phyloP scores from a whole-genome alignment of 2,329 filamentous ascomycete species.

The Teratosphaeria zuluensis region DNA sequence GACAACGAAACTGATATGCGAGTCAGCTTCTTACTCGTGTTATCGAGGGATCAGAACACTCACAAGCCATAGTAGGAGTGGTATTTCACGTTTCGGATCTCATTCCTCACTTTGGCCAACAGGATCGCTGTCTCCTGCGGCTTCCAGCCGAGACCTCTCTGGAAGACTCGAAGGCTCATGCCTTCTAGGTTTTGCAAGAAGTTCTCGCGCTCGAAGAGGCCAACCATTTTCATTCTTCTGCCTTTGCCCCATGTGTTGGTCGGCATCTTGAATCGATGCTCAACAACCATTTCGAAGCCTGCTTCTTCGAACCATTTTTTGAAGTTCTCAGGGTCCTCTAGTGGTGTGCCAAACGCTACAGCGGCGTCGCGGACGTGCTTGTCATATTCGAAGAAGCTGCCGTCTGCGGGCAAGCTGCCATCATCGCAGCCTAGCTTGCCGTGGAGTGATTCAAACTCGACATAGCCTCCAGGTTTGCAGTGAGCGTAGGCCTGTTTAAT shows the following conservation, averaged over 20 bases:
- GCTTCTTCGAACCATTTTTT: slow-evolving; percentile 13
- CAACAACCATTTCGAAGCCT: slow-evolving; percentile 39
- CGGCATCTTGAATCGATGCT: slow-evolving; percentile 33
- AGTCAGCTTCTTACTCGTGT: background rate
- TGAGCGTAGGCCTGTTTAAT: slow-evolving; percentile 8
- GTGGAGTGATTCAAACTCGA: slow-evolving; percentile 7
- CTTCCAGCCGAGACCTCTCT: background rate
- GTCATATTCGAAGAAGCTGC: background rate
- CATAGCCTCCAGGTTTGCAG: slow-evolving; percentile 17
- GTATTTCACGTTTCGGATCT: background rate
- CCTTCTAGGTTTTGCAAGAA: slow-evolving; percentile 32
- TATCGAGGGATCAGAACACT: background rate
- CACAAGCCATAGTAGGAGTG: background rate
- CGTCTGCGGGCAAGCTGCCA: background rate
- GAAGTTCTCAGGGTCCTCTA: background rate
- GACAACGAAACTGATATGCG: background rate
- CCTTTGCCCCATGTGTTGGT: slow-evolving; percentile 33
- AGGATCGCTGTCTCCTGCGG: background rate
- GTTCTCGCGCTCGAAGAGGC: slow-evolving; percentile 19
- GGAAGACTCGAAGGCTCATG: slow-evolving; percentile 9
- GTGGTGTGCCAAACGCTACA: background rate
- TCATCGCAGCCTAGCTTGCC: background rate
- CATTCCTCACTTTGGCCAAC: background rate
- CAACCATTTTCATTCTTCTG: slow-evolving; percentile 29
- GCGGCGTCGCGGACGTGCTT: background rate